Base-by-base conservation (phyloP, 1,284 basidiomycete species). In the Mycosarcoma maydis region DNA sequence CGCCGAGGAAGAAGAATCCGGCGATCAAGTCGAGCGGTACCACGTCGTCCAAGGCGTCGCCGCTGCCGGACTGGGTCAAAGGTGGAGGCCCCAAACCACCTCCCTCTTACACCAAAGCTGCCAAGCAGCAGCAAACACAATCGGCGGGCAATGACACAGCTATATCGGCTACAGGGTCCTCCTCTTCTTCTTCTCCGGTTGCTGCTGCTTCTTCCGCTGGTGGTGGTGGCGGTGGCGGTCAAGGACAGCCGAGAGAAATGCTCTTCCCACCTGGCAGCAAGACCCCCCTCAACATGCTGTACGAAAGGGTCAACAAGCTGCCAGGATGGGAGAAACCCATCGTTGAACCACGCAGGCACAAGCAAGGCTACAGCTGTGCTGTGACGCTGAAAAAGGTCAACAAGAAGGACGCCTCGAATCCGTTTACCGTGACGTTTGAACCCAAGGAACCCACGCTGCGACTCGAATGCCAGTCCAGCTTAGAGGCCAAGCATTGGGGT, bases 1-100 rank as follows among this genome's bases (percentile, higher is more conserved):
- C 72, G 48, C 77, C 73, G 9, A 58, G 77, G 7, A 77, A 78
- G 47, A 79, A 77, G 66, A 79, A 73, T 40, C 66, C 77, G 19
- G 59, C 75, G 39, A 79, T 80, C 64, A 80, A 80, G 54, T 71
- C 72, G 46, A 80, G 71, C 50, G 78, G 79, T 33, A 64, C 77
- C 16, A 81, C 77, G 22, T 77, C 75, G 32, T 77, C 73, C 39
- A 81, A 81, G 48, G 78, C 79, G 1, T 72, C 74, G 41, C 76
- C 79, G 11, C 57, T 81, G 20, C 79, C 79, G 16, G 79, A 81
- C 56, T 81, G 79, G 77, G 79, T 81, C 43, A 81, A 81, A 59
- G 71, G 73, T 37, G 68, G 70, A 36, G 74, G 55, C 26, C 60
- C 69, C 26, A 74, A 74, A 47, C 74, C 74, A 32, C 72, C 76